These are phyloP conservation scores for Berkeleyomyces rouxiae DNA, from an alignment of 2,329 filamentous ascomycete genomes.

Conservation along the genomic window DNA sequence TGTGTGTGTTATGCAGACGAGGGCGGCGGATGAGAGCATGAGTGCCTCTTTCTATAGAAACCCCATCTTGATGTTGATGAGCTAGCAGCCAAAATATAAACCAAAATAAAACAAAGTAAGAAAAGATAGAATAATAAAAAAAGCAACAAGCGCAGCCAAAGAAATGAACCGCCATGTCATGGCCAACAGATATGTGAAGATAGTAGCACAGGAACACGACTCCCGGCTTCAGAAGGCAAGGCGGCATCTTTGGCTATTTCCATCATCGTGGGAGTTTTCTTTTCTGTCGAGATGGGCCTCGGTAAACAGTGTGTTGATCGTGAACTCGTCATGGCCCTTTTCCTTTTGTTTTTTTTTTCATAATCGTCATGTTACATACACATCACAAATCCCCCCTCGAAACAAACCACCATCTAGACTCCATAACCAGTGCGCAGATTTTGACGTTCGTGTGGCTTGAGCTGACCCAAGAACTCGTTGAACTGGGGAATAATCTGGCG, in stretches of 20 bases:
- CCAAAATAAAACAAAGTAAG: neutral
- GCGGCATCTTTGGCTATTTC: neutral
- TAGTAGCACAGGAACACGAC: neutral
- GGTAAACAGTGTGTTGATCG: neutral
- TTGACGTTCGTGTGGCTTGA: constrained; percentile 34
- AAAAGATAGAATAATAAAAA: constrained; percentile 7
- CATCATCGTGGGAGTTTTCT: neutral
- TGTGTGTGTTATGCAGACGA: neutral
- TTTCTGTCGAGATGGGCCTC: neutral
- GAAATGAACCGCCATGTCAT: neutral
- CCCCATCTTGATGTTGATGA: neutral
- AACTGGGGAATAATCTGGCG: constrained; percentile 44
- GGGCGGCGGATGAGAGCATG: neutral
- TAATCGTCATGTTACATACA: no score
- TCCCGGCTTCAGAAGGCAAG: neutral
- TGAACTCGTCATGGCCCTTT: neutral
- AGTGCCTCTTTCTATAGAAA: constrained; percentile 8
- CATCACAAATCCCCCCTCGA: neutral
- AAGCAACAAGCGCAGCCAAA: neutral
- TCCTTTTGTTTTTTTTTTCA: no score
- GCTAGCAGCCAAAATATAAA: constrained; percentile 2
- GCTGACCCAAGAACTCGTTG: constrained; percentile 34
- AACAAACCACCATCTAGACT: constrained; percentile 19
- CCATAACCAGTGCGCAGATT: constrained; percentile 32
- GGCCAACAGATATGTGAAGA: neutral